A percentile compares a stretch with the other conserved stretches of the same genome.
phyloP scores from a whole-genome alignment of 2,329 filamentous ascomycete genomes.

The Parascedosporium putredinis region DNA sequence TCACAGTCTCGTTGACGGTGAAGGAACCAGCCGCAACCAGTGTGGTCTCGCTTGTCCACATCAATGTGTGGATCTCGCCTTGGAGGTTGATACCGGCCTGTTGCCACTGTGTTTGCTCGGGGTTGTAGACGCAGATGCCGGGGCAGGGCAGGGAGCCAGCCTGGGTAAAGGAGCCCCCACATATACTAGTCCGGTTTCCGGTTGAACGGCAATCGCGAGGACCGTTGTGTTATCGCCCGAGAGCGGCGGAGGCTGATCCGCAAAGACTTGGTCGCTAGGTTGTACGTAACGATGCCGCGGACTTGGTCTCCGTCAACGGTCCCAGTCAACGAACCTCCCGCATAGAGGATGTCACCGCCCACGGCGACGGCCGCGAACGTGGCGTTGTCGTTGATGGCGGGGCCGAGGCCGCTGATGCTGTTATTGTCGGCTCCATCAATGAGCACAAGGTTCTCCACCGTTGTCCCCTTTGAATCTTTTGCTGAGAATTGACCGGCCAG shows the following conservation, averaged over 20 bases:
- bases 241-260: conserved; percentile 65
- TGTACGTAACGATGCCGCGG: conserved; percentile 69
- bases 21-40: conserved; percentile 73
- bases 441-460: conserved; percentile 70
- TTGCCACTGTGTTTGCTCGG: conserved; percentile 63
- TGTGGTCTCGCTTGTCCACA: conserved; percentile 63
- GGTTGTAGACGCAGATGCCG: conserved; percentile 70
- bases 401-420: conserved; percentile 57
- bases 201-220: conserved; percentile 63
- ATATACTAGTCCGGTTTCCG: conserved; percentile 63
- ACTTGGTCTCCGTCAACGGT: conserved; percentile 51
- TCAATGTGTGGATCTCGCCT: conserved; percentile 60
- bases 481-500: conserved; percentile 80
- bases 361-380: conserved; percentile 64
- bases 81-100: conserved; percentile 62
- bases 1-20: conserved; percentile 49
- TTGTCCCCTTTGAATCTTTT: conserved; percentile 54
- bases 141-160: conserved; percentile 78
- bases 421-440: conserved; percentile 65
- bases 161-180: conserved; percentile 78
- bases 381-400: conserved; percentile 58
- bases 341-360: conserved; percentile 60
- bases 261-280: conserved; percentile 53
- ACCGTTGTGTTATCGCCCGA: conserved; percentile 62
- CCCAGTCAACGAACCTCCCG: conserved; percentile 72